Evolutionary conservation across 2,329 filamentous ascomycete species (phyloP).

Genomic region (Paraphaeosphaeria minitans): DNA sequence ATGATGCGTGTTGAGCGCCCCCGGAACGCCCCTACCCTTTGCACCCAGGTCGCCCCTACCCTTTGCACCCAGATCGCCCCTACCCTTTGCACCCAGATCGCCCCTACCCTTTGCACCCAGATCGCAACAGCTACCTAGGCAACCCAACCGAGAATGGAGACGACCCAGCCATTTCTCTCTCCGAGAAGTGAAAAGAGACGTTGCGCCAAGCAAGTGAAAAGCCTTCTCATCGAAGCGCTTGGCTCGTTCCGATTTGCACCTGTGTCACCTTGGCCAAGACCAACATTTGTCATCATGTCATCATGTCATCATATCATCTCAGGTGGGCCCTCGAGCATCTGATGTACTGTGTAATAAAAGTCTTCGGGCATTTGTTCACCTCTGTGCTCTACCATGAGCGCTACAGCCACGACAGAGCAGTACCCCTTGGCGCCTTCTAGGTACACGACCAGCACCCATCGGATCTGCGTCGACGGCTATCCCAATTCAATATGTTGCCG

Average conservation of each 20-base stretch:
- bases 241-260: too few relatives aligned
- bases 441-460: background rate
- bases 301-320: too few relatives aligned
- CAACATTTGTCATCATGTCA: too few relatives aligned
- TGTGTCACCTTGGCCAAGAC: too few relatives aligned
- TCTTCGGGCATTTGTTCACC: too few relatives aligned
- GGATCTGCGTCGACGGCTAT: background rate
- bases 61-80: background rate
- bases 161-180: too few relatives aligned
- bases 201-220: too few relatives aligned
- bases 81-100: constrained; percentile 2
- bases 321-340: too few relatives aligned
- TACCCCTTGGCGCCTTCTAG: background rate
- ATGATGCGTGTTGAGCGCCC: constrained; percentile 2
- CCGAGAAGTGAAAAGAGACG: too few relatives aligned
- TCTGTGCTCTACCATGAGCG: background rate
- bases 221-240: too few relatives aligned
- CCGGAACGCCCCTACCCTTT: background rate
- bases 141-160: background rate
- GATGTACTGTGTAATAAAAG: background rate
- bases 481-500: background rate
- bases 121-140: background rate
- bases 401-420: background rate
- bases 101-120: background rate
- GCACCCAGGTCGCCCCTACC: too few relatives aligned